Conservation (phyloP, 352 stramenopile species). For the Blastocystis sp. region DNA sequence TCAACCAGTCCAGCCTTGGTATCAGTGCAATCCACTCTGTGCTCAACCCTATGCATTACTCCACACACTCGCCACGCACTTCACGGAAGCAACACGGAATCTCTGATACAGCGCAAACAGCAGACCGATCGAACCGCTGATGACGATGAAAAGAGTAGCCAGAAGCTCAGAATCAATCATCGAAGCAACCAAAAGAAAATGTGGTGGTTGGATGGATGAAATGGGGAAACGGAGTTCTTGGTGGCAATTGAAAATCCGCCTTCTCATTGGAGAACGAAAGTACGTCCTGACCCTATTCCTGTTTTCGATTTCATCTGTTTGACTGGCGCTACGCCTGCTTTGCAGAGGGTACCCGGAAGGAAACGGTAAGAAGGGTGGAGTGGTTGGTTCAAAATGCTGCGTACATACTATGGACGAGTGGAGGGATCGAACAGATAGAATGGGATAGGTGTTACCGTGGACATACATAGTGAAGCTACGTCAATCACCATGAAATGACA, state of each 20-base stretch:
- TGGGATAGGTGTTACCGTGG: too few relatives aligned
- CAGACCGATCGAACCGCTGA: constrained; percentile 1
- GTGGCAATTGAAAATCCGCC: background rate
- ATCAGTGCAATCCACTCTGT: background rate
- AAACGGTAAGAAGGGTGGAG: too few relatives aligned
- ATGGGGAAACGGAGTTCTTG: background rate
- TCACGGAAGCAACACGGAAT: background rate
- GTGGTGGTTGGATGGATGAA: background rate
- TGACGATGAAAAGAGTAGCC: constrained; percentile 21
- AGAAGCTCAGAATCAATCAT: background rate
- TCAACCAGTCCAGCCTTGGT: background rate
- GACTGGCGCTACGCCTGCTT: too few relatives aligned
- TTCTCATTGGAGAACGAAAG: constrained; percentile 4
- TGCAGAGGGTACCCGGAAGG: too few relatives aligned
- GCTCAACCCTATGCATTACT: constrained; percentile 26
- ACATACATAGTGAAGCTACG: too few relatives aligned
- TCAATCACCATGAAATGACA: too few relatives aligned
- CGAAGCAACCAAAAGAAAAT: background rate
- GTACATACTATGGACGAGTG: too few relatives aligned
- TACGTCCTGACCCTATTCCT: too few relatives aligned
- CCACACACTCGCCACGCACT: background rate
- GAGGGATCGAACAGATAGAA: too few relatives aligned
- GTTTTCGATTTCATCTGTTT: too few relatives aligned
- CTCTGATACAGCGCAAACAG: constrained; percentile 31
- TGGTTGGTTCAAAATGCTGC: too few relatives aligned